Conservation (phyloP, 148 eudicot genomes). For the Salicornia ramosissima region DNA sequence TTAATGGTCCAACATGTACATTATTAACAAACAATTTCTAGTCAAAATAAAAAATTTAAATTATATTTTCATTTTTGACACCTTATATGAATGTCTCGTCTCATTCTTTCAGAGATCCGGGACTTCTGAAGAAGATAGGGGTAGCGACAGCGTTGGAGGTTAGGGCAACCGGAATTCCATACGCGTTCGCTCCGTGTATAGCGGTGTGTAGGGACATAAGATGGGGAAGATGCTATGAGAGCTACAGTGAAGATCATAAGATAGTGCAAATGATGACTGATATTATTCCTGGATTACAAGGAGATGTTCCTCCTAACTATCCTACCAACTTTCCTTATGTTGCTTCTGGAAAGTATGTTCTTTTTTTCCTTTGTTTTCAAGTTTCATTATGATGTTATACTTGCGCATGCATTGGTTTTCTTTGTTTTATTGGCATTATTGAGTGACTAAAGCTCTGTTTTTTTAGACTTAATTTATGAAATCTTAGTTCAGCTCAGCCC, state of each 20-base stretch:
- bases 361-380: background rate
- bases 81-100: too few species aligned
- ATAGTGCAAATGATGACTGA: constrained; percentile 82
- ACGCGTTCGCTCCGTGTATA: constrained; percentile 77
- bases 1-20: too few species aligned
- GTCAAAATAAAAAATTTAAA: too few species aligned
- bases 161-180: constrained; percentile 66
- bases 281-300: constrained; percentile 82
- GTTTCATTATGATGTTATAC: background rate
- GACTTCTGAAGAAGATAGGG: constrained; percentile 64
- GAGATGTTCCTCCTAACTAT: constrained; percentile 53
- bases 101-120: constrained; percentile 72
- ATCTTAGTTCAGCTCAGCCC: too few species aligned
- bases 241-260: constrained; percentile 72
- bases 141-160: constrained; percentile 84
- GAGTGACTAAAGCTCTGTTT: too few species aligned
- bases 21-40: too few species aligned
- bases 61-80: too few species aligned
- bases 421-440: background rate
- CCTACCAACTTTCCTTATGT: constrained; percentile 56
- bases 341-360: constrained; percentile 55
- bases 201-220: constrained; percentile 85
- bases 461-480: too few species aligned
- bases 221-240: constrained; percentile 91
- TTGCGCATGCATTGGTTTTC: background rate